Evolutionary conservation across 768 basidiomycete genomes (phyloP).

Genomic region (Pleurotus eryngii): DNA sequence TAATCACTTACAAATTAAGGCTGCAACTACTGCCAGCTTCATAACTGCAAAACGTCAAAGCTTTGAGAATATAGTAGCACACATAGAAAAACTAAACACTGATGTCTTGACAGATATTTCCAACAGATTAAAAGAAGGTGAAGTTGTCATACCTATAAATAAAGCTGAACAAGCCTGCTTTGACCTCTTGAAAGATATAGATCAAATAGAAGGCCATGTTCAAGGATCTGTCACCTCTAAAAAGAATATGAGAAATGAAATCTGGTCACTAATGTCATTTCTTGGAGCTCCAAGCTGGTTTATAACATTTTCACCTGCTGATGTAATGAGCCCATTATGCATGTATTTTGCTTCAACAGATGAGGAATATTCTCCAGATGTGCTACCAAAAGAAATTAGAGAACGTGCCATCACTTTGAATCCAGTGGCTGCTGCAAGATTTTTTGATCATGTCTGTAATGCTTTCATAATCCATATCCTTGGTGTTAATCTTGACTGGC

Average conservation of each 20-base stretch:
- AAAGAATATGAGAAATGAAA: conserved; percentile 15
- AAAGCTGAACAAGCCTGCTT: conserved; percentile 33
- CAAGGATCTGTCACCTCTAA: conserved; percentile 24
- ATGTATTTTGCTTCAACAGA: conserved; percentile 1
- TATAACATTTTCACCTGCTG: conserved; percentile 9
- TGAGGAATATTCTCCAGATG: background rate
- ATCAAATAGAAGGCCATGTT: conserved; percentile 29
- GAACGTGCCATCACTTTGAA: conserved; percentile 15
- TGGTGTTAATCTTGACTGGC: conserved; percentile 13
- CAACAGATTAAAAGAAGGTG: conserved; percentile 18
- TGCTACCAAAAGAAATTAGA: background rate
- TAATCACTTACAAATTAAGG: conserved; percentile 36
- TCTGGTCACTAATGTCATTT: conserved; percentile 7
- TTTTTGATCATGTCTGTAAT: conserved; percentile 22
- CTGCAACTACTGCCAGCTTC: conserved; percentile 21
- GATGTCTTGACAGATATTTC: conserved; percentile 9
- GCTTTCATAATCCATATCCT: conserved; percentile 23
- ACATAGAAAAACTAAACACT: background rate
- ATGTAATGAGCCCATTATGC: conserved; percentile 1
- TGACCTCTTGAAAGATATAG: conserved; percentile 28
- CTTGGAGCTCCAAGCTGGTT: conserved; percentile 9
- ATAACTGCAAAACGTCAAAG: conserved; percentile 19
- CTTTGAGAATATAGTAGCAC: conserved; percentile 20
- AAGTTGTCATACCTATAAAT: conserved; percentile 20
- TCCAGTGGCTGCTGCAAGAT: conserved; percentile 26